Base-by-base conservation (phyloP, 2,329 filamentous ascomycete species). In the Fusarium nelsonii region DNA sequence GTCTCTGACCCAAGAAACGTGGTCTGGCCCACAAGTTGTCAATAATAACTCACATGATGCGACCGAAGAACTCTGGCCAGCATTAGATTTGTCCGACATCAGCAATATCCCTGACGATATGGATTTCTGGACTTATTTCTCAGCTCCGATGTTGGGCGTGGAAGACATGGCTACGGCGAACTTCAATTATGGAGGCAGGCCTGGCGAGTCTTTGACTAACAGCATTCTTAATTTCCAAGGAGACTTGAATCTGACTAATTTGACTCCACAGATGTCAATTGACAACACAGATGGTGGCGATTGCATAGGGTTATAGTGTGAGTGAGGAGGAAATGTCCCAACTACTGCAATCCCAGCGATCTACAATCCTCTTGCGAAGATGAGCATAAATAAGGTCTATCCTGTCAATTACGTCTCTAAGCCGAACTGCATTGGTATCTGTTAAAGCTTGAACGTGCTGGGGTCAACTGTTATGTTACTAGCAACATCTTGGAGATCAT, bases 171-270 rank as follows among this genome's bases (percentile, higher is more conserved):
- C 41, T 1, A 41, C 18, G 0, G 14, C 32, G 2, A 52, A 43
- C 5, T 48, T 39, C 20, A 63, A 57, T 4, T 2, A 14, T 4
- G 32, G 6, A 0, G 23, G 14, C 0, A 57, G 60, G 6, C 26
- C n/a, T 1, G 49, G 44, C 1, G 60, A 49, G 2, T 37, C 49
- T 2, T 32, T 57, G 1, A 63, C 37, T 1, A 63, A 63, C 5
- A 63, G 60, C 4, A 63, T 63, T 15, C 8, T 63, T 0, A 63
- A 63, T 8, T 63, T 63, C 2, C 49, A 57, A 6, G 58, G 60
- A 23, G 23, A 23, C 23, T 23, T 23, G 4, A 58, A 63, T 23
- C 40, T 63, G 4, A 55, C 26, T 37, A 33, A 30, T 3, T 23
- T 48, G 3, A 46, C 58, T 3, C 41, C 48, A 11, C 30, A 57